phyloP scores from a whole-genome alignment of 164 flowering plant genomes.

The Malania oleifera region DNA sequence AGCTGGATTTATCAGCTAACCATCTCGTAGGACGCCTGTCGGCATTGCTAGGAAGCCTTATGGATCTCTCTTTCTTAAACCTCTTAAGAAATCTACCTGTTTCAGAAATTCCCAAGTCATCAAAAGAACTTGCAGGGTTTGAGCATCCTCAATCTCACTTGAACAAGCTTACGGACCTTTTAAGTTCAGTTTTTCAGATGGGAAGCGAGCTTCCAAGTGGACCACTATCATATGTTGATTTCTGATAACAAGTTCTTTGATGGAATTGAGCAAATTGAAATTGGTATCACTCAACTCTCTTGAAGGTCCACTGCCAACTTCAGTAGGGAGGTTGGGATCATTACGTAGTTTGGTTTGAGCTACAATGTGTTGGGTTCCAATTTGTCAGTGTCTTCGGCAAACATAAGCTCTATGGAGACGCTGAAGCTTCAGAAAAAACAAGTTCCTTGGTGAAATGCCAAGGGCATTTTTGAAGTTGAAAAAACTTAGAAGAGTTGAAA shows the following conservation, averaged over 20 bases:
- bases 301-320: constrained; percentile 33
- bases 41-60: constrained; percentile 44
- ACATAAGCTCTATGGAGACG: constrained; percentile 33
- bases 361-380: constrained; percentile 32
- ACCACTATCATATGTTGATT: constrained; percentile 38
- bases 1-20: constrained; percentile 54
- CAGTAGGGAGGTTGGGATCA: constrained; percentile 32
- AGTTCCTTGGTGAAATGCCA: constrained; percentile 53
- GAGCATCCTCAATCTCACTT: constrained; percentile 55
- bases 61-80: constrained; percentile 41
- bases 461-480: constrained; percentile 37
- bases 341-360: constrained; percentile 44
- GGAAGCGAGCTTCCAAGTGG: constrained; percentile 34
- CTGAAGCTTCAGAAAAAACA: constrained; percentile 54
- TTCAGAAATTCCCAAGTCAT: constrained; percentile 41
- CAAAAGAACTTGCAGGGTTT: constrained; percentile 33
- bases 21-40: constrained; percentile 45
- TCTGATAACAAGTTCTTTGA: constrained; percentile 45
- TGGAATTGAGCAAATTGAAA: constrained; percentile 30
- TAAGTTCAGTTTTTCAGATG: constrained; percentile 31
- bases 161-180: constrained; percentile 43
- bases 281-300: constrained; percentile 45
- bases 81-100: constrained; percentile 41
- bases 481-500: constrained; percentile 42
- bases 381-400: constrained; percentile 40